Percentiles rank a stretch among this genome's conserved stretches.
Conservation (phyloP, 306 rosid genomes). For the Geum urbanum region DNA sequence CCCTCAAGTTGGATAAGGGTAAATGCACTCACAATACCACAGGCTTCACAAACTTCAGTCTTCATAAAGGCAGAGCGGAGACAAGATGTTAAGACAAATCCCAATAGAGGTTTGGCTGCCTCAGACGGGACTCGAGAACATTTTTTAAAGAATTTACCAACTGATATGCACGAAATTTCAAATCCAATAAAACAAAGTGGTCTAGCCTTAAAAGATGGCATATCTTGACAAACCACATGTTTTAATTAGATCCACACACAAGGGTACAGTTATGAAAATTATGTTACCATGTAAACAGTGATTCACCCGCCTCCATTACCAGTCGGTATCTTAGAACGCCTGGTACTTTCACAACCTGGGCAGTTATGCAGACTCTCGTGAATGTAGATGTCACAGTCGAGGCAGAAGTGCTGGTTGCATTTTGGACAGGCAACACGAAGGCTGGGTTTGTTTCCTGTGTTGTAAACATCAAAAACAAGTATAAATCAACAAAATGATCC, state of each 20-base stretch:
- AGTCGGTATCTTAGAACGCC: slow-evolving; percentile 48
- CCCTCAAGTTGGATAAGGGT: too few species aligned
- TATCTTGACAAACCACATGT: not conserved
- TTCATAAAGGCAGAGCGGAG: too few species aligned
- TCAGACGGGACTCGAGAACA: not conserved
- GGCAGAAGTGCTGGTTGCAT: slow-evolving; percentile 85
- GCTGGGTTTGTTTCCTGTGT: slow-evolving; percentile 69
- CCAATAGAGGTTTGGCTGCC: not conserved
- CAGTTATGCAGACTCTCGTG: slow-evolving; percentile 96
- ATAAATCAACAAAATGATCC: slow-evolving; percentile 7
- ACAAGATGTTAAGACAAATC: too few species aligned
- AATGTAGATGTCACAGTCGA: slow-evolving; percentile 83
- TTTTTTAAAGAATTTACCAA: not conserved
- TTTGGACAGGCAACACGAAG: slow-evolving; percentile 73
- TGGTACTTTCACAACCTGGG: slow-evolving; percentile 89
- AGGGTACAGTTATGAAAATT: not conserved
- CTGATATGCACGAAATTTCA: not conserved
- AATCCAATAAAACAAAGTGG: not conserved
- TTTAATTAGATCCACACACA: not conserved
- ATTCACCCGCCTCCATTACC: slow-evolving; percentile 32
- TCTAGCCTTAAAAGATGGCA: not conserved
- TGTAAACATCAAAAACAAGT: slow-evolving; percentile 20
- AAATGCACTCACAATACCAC: too few species aligned
- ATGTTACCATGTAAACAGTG: too few species aligned
- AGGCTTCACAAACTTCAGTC: too few species aligned